Base-by-base conservation (phyloP, 352 stramenopile genomes). In the Phytophthora sansomeana region DNA sequence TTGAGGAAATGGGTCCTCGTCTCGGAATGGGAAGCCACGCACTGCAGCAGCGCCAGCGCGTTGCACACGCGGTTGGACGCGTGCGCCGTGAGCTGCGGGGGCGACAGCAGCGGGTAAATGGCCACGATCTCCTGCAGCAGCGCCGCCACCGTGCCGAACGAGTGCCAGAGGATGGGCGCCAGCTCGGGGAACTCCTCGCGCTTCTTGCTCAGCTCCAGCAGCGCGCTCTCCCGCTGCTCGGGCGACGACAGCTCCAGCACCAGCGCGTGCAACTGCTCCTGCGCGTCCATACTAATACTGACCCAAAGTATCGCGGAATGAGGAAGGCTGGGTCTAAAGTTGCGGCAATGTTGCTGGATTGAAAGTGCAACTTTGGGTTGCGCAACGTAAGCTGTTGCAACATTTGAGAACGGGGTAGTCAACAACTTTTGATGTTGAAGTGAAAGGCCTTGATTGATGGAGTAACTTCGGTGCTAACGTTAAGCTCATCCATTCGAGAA, bases 161-260 rank as follows among this genome's bases (percentile, higher is more conserved):
- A 98, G 75, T 99, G 96, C 97, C 97, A 99, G 6, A 99, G 83
- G 58, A 99, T 98, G 32, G 97, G 97, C 46, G 98, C 98, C 33
- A 99, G 81, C 74, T 99, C 97, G 6, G 93, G 83, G 67, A 99
- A 99, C 60, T 93, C 89, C 81, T 99, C 97, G 49, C 97, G 87
- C 78, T 99, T 99, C 80, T 99, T 99, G 72, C 95, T 99, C 8
- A 99, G 86, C 87, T 99, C 97, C 39, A 99, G 74, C 19, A 99
- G 73, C n/a, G 97, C 97, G 35, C 84, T 92, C 78, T 99, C 97
- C 44, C 97, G 85, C 83, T 99, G 90, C 53, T 98, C 95, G 3
- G 90, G 90, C 60, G 97, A 91, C 29, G 92, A 98, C 26, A 99
- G 80, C 81, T 98, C 92, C 13, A 97, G 69, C 13, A 99, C 95